These are phyloP conservation scores for Boletus mariae DNA, from an alignment of 1,284 basidiomycete genomes.

Conservation along the genomic window DNA sequence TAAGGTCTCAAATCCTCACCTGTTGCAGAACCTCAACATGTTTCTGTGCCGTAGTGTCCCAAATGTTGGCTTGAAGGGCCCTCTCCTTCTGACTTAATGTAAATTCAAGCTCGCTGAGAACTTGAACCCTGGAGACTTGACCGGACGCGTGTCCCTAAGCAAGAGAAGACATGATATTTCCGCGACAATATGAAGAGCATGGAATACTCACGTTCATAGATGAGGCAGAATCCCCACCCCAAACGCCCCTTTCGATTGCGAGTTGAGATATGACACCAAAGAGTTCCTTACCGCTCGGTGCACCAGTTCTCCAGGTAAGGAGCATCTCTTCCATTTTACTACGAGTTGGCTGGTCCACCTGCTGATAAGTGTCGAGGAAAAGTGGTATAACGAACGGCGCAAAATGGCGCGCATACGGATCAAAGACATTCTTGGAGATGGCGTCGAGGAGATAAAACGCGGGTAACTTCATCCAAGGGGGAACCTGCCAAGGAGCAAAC, in stretches of 20 bases:
- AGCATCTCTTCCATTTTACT: constrained; percentile 97
- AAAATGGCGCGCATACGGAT: constrained; percentile 84
- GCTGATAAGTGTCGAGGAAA: constrained; percentile 81
- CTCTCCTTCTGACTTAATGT: constrained; percentile 75
- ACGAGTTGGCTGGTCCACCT: constrained; percentile 79
- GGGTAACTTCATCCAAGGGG: constrained; percentile 89
- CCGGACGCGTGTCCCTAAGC: constrained; percentile 33
- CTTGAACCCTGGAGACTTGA: constrained; percentile 66
- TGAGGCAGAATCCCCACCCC: constrained; percentile 54
- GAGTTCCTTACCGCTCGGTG: constrained; percentile 74
- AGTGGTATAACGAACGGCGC: constrained; percentile 72
- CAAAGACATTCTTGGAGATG: constrained; percentile 91
- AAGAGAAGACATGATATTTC: constrained; percentile 10
- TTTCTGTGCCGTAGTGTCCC: constrained; percentile 57
- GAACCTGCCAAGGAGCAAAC: constrained; percentile 58
- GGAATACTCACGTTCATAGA: constrained; percentile 32
- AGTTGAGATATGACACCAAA: constrained; percentile 75
- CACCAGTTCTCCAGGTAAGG: constrained; percentile 85
- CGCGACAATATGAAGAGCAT: neutral
- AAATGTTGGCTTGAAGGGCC: constrained; percentile 58
- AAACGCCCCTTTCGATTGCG: constrained; percentile 74
- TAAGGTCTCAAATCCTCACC: constrained; percentile 40
- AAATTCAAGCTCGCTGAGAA: constrained; percentile 77
- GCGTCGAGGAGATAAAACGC: constrained; percentile 95
- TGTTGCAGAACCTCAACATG: constrained; percentile 73